Evolutionary conservation across 1,139 yeast species (phyloP), one percentile per base, ranked within the genome.

Genomic region (Candida neerlandica): DNA sequence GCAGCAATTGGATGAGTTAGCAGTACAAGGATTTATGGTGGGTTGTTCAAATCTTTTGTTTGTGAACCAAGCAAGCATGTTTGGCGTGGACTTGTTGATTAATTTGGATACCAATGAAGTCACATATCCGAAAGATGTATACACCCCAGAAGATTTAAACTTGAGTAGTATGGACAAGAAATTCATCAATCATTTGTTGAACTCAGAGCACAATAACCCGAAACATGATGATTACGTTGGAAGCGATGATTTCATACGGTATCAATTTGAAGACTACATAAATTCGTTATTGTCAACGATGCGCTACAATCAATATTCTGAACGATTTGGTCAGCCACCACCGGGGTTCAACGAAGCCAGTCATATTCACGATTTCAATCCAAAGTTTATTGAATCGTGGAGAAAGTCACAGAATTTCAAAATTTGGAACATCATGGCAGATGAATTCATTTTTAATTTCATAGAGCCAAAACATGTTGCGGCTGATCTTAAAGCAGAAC

Each of bases 31-130:
- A 62, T 94, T 84, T 57, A 74, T 90, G 69, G 81, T 90, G 48
- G 99, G 99, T 0, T 86, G 96, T 45, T 91, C 98, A 9, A 94
- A 94, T 66, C 83, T 91, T 34, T 71, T 94, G 44, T 74, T 94
- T 47, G 72, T 88, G 41, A 86, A 86, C 57, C 91, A 86, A 53
- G 86, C 86, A 59, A 72, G 77, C 41, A 70, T 74, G 35, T 72
- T 80, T 51, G 78, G 84, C 48, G 74, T 83, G 18, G 80, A 69
- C 64, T 51, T 76, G 30, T 55, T 75, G 16, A 67, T 76, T 3
- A 73, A 76, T 51, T 62, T 76, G 41, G 75, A 73, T 53, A 65
- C 70, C 1, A 58, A 62, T 50, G 74, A 71, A 48, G 53, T 75
- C 0, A 57, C 63, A 0, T 90, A 82, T 61, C 79, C 81, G 50